phyloP scores from a whole-genome alignment of 2,329 filamentous ascomycete species.

The Nemania sp. region DNA sequence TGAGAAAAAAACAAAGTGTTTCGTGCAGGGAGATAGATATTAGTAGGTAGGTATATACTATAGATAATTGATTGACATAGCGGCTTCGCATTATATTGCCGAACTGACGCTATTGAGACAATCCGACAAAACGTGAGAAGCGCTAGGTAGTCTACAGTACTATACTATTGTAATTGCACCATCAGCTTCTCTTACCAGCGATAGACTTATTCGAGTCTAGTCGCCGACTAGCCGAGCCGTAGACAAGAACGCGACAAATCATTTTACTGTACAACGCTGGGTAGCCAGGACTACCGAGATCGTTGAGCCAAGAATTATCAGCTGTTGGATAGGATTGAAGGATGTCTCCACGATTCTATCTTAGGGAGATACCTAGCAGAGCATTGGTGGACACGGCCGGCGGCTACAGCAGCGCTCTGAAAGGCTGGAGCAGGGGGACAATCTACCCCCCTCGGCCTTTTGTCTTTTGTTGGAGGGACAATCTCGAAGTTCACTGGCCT shows the following conservation, averaged over 20 bases:
- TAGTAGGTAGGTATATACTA: background rate
- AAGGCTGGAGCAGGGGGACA: slow-evolving; percentile 54
- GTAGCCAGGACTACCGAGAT: slow-evolving; percentile 38
- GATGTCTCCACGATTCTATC: slow-evolving; percentile 44
- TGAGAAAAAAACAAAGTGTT: slow-evolving; percentile 3
- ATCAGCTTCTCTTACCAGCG: slow-evolving; percentile 37
- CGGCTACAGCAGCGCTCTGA: slow-evolving; percentile 59
- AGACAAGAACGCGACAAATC: slow-evolving; percentile 33
- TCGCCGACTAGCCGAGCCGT: slow-evolving; percentile 38
- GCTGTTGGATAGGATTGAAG: slow-evolving; percentile 39
- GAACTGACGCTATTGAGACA: slow-evolving; percentile 33
- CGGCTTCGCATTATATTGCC: slow-evolving; percentile 39
- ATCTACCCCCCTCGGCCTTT: slow-evolving; percentile 47
- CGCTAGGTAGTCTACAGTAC: too few species aligned
- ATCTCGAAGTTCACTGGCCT: slow-evolving; percentile 42
- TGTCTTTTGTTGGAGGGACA: slow-evolving; percentile 47
- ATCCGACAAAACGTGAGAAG: background rate
- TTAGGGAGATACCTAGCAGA: slow-evolving; percentile 35
- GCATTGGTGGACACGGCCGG: slow-evolving; percentile 49
- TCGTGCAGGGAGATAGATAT: background rate
- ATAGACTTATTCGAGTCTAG: slow-evolving; percentile 32
- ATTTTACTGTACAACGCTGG: slow-evolving; percentile 18
- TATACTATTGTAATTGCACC: slow-evolving; percentile 20
- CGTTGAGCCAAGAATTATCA: slow-evolving; percentile 42
- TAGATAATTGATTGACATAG: slow-evolving; percentile 15